Conservation (phyloP, 768 basidiomycete species). For the Termitomyces sp. region DNA sequence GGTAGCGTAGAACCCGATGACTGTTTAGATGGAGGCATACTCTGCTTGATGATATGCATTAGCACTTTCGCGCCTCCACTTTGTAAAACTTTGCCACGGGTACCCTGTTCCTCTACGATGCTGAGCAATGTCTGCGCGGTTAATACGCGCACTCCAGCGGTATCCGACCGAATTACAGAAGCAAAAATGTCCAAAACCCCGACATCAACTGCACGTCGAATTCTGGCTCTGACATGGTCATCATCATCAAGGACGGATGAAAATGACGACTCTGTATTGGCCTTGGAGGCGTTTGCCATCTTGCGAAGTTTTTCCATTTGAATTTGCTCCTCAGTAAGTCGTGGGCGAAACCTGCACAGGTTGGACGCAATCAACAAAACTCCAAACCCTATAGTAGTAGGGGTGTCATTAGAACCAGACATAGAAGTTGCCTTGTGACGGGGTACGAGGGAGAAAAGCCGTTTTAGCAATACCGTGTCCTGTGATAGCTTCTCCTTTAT, state of each 20-base stretch:
- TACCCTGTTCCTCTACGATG: slow-evolving; percentile 71
- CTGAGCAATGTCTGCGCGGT: slow-evolving; percentile 61
- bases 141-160: slow-evolving; percentile 50
- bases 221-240: slow-evolving; percentile 55
- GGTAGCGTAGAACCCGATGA: slow-evolving; percentile 19
- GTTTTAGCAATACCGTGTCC: slow-evolving; percentile 46
- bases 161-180: slow-evolving; percentile 53
- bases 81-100: slow-evolving; percentile 71
- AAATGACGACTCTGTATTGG: slow-evolving; percentile 20
- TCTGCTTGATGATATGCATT: slow-evolving; percentile 47
- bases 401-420: slow-evolving; percentile 20
- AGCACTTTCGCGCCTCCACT: slow-evolving; percentile 73
- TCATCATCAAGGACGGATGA: slow-evolving; percentile 55
- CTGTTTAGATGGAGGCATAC: slow-evolving; percentile 24
- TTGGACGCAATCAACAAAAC: slow-evolving; percentile 72
- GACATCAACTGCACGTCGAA: slow-evolving; percentile 48
- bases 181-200: slow-evolving; percentile 64
- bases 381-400: slow-evolving; percentile 67
- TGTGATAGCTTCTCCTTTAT: slow-evolving; percentile 60
- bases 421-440: slow-evolving; percentile 29
- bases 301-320: slow-evolving; percentile 75
- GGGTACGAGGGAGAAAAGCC: slow-evolving; percentile 54
- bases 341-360: slow-evolving; percentile 63
- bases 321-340: slow-evolving; percentile 71
- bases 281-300: slow-evolving; percentile 53